phyloP scores from a whole-genome alignment of 192 early-diverging fungal species.

The Pilaira anomala region DNA sequence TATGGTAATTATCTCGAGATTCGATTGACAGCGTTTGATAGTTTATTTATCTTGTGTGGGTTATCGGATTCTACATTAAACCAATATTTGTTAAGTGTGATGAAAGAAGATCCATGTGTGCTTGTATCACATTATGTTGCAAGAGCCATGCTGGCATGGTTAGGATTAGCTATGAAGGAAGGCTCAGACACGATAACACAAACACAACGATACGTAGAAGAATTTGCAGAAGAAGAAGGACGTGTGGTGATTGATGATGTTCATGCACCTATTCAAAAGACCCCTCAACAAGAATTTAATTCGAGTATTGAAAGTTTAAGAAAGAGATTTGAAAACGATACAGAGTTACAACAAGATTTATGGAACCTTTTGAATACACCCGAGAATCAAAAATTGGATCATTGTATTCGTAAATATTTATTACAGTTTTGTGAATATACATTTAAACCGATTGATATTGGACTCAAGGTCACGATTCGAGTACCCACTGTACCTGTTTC shows the following conservation, averaged over 20 bases:
- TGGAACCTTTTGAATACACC: conserved; percentile 29
- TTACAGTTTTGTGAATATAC: conserved; percentile 63
- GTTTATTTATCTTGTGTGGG: conserved; percentile 70
- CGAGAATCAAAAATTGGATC: conserved; percentile 41
- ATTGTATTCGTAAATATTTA: conserved; percentile 53
- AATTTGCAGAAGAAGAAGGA: conserved; percentile 50
- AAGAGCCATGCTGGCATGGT: conserved; percentile 42
- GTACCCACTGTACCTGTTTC: conserved; percentile 32
- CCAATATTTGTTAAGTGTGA: conserved; percentile 58
- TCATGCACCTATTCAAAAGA: conserved; percentile 17
- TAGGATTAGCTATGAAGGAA: conserved; percentile 44
- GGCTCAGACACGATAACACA: conserved; percentile 9
- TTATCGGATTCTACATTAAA: conserved; percentile 42
- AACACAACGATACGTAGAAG: conserved; percentile 29
- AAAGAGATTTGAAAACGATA: conserved; percentile 30
- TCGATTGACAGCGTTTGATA: conserved; percentile 70
- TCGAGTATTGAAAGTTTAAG: conserved; percentile 23
- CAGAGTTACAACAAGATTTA: conserved; percentile 21
- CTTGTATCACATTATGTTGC: conserved; percentile 58
- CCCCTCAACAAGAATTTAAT: conserved; percentile 21
- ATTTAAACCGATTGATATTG: conserved; percentile 55
- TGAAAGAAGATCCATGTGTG: conserved; percentile 60
- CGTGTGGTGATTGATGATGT: conserved; percentile 32
- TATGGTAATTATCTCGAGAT: conserved; percentile 71
- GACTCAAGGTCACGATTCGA: conserved; percentile 57